Percentiles rank a stretch among this genome's conserved stretches.
These are phyloP conservation scores for Hymenoscyphus albidus DNA, from an alignment of 2,329 filamentous ascomycete genomes.

Conservation along the genomic window DNA sequence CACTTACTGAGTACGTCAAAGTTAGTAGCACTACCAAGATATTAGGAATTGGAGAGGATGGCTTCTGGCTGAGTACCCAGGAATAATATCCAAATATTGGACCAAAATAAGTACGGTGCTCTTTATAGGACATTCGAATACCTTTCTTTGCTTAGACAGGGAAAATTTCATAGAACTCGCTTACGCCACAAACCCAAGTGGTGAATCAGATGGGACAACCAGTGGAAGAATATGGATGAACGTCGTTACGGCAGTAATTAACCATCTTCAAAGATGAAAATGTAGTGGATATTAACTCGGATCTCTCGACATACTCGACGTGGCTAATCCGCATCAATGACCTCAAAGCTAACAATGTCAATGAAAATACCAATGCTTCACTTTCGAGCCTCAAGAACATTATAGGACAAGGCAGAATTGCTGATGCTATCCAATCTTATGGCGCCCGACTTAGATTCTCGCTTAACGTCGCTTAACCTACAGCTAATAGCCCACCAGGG, in stretches of 20 bases:
- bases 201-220: constrained; percentile 49
- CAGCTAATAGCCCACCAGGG: constrained; percentile 31
- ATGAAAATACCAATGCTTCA: constrained; percentile 46
- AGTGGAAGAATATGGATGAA: constrained; percentile 72
- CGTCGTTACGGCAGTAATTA: constrained; percentile 63
- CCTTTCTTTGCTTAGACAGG: constrained; percentile 60
- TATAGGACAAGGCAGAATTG: constrained; percentile 57
- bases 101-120: constrained; percentile 62
- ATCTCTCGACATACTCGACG: constrained; percentile 59
- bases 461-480: constrained; percentile 64
- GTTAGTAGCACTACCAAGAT: neutral
- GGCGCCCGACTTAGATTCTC: constrained; percentile 63
- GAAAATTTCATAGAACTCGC: constrained; percentile 46
- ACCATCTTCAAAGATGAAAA: constrained; percentile 62
- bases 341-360: constrained; percentile 68
- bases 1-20: neutral
- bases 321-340: constrained; percentile 63
- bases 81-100: constrained; percentile 54
- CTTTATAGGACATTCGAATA: constrained; percentile 69
- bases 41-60: neutral
- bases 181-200: constrained; percentile 43
- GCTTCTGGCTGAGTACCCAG: neutral
- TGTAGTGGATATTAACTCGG: constrained; percentile 54
- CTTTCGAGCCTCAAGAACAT: constrained; percentile 55
- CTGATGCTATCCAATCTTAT: constrained; percentile 63